Percentiles rank a stretch among this genome's conserved stretches.
Conservation (phyloP, 2,329 filamentous ascomycete genomes). For the Aspergillus sp. region DNA sequence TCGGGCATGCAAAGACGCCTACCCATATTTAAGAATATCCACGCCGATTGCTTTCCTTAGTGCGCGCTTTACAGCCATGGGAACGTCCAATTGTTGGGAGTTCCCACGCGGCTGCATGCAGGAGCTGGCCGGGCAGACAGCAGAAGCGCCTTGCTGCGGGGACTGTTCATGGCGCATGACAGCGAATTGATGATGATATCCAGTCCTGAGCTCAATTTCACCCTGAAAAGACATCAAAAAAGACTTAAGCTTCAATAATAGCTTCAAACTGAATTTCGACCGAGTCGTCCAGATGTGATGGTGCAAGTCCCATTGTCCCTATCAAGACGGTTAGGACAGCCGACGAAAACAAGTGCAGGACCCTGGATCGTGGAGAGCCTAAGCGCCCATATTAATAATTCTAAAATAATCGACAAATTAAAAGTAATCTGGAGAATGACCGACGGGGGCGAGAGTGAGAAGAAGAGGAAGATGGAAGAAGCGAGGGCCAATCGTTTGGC, state of each 20-base stretch:
- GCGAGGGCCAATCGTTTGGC: conserved; percentile 8
- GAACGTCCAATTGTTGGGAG: neutral
- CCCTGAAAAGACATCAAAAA: neutral
- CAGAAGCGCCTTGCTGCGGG: conserved; percentile 6
- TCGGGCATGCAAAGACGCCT: neutral
- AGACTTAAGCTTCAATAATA: neutral
- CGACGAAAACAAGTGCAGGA: neutral
- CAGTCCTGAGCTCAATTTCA: neutral
- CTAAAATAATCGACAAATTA: conserved; percentile 2
- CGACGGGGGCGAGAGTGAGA: neutral
- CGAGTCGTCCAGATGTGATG: neutral
- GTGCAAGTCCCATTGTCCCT: neutral
- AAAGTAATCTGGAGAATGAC: neutral
- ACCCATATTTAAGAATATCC: neutral
- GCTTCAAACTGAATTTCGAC: neutral
- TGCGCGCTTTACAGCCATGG: neutral
- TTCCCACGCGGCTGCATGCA: conserved; percentile 9
- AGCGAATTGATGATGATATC: neutral
- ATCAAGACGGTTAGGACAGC: neutral
- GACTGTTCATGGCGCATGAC: neutral
- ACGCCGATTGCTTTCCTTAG: neutral
- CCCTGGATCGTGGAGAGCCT: neutral
- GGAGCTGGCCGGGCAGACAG: conserved; percentile 10
- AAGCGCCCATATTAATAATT: neutral
- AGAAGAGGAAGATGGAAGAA: neutral